Conservation (phyloP, 352 stramenopile genomes). For the Pythium pectinolyticum region DNA sequence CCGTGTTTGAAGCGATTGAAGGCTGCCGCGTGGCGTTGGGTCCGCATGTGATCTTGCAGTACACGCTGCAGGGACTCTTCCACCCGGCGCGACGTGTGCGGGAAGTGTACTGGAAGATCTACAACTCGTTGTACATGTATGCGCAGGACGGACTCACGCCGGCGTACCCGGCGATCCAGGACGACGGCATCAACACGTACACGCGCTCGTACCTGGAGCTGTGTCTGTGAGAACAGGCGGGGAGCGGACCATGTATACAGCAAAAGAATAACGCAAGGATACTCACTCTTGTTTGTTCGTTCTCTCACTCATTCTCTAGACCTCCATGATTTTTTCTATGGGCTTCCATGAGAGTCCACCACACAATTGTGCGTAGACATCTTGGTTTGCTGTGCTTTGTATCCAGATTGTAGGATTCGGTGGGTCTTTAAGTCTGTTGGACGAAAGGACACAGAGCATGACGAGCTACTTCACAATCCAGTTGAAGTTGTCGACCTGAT, state of each 20-base stretch:
- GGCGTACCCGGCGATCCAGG: slow-evolving; percentile 95
- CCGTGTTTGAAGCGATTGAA: slow-evolving; percentile 98
- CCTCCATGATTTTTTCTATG: too few relatives aligned
- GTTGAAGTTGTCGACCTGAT: background rate
- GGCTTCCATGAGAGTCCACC: too few relatives aligned
- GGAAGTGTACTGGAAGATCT: slow-evolving; percentile 99
- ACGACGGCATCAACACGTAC: slow-evolving; percentile 96
- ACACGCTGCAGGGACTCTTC: slow-evolving; percentile 98
- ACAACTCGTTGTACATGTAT: slow-evolving; percentile 99
- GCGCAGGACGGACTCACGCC: slow-evolving; percentile 96
- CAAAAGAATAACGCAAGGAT: too few relatives aligned
- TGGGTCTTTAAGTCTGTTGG: background rate
- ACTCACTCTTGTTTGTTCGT: background rate
- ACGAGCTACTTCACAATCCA: slow-evolving; percentile 9
- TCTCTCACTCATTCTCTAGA: too few relatives aligned
- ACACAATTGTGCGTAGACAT: too few relatives aligned
- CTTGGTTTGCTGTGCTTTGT: background rate
- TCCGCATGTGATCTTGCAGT: slow-evolving; percentile 96
- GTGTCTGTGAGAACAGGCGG: slow-evolving; percentile 45
- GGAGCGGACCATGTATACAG: background rate
- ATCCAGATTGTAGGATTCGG: background rate
- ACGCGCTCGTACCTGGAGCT: slow-evolving; percentile 93
- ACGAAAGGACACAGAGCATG: background rate
- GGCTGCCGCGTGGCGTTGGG: slow-evolving; percentile 95
- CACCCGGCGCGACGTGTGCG: slow-evolving; percentile 97